Conservation (phyloP, 164 flowering plant genomes). For the Magnolia sinica region DNA sequence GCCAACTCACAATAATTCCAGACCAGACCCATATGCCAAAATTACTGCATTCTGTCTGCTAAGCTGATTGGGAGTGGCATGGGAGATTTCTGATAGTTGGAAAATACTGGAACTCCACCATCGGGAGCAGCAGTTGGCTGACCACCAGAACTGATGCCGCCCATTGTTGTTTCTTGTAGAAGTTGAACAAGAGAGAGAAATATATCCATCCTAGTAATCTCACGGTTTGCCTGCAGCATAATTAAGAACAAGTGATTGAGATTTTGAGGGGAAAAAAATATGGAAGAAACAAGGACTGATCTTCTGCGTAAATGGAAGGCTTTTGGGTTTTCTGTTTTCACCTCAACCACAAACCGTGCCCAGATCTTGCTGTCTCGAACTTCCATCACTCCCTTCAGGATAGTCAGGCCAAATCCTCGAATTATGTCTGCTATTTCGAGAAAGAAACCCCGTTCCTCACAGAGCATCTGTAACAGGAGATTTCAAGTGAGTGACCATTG, state of each 20-base stretch:
- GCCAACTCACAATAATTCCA: constrained; percentile 15
- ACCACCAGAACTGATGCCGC: constrained; percentile 6
- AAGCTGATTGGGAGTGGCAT: constrained; percentile 8
- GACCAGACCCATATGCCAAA: neutral
- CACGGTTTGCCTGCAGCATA: constrained; percentile 72
- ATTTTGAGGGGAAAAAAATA: neutral
- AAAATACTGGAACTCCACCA: neutral
- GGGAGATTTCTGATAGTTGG: constrained; percentile 5
- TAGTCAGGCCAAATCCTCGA: constrained; percentile 80
- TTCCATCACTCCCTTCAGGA: constrained; percentile 86
- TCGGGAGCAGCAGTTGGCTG: neutral
- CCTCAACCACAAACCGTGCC: constrained; percentile 92
- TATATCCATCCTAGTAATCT: constrained; percentile 89
- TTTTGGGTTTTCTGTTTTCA: constrained; percentile 10
- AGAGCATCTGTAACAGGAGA: constrained; percentile 58
- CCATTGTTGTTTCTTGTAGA: constrained; percentile 51
- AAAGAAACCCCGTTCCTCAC: constrained; percentile 79
- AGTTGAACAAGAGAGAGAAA: constrained; percentile 78
- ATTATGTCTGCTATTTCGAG: constrained; percentile 81
- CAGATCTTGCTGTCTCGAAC: constrained; percentile 66
- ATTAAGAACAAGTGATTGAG: neutral
- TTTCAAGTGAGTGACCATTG: neutral
- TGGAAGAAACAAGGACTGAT: neutral
- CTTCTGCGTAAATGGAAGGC: neutral
- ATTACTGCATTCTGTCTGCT: neutral